Evolutionary conservation across 768 basidiomycete species (phyloP).

Genomic region (Stropharia rugosoannulata): DNA sequence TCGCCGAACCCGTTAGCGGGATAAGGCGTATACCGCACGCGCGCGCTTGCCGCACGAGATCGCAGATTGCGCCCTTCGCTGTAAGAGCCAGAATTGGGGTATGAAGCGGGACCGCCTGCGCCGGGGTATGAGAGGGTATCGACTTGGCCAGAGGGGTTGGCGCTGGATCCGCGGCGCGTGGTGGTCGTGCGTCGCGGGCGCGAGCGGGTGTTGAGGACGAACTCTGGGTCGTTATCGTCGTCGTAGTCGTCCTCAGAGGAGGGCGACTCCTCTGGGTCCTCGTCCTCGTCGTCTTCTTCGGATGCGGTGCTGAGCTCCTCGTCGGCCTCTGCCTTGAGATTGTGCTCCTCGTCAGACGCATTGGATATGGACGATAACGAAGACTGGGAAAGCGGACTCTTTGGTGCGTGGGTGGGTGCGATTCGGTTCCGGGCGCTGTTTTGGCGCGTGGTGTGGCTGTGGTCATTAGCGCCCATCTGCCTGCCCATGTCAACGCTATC

Average conservation of each 20-base stretch:
- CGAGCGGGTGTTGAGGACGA: slow-evolving; percentile 18
- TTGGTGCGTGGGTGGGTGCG: not conserved
- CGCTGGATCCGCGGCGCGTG: slow-evolving; percentile 10
- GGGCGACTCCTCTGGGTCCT: slow-evolving; percentile 6
- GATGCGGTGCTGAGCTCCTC: slow-evolving; percentile 17
- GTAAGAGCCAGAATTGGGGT: not conserved
- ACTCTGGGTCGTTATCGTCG: slow-evolving; percentile 31
- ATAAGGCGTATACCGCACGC: slow-evolving; percentile 24
- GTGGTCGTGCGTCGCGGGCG: slow-evolving; percentile 14
- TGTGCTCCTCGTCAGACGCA: not conserved
- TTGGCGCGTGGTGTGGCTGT: not conserved
- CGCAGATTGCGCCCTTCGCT: slow-evolving; percentile 24
- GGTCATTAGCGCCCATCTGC: not conserved
- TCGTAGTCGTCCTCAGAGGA: slow-evolving; percentile 11
- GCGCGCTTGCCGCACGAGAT: slow-evolving; percentile 18
- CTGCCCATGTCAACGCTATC: not conserved
- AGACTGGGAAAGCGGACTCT: not conserved
- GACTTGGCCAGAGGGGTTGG: not conserved
- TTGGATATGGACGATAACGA: not conserved
- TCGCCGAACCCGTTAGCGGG: slow-evolving; percentile 28
- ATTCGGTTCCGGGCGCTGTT: not conserved
- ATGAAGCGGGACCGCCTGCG: slow-evolving; percentile 1
- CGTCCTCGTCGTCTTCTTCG: slow-evolving; percentile 24
- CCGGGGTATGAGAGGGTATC: slow-evolving; percentile 2
- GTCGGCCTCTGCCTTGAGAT: slow-evolving; percentile 9